A percentile compares a stretch with the other conserved stretches of the same genome.
Evolutionary conservation across 805 yeast genomes (phyloP).

Genomic region (Cephaloascus albidus): DNA sequence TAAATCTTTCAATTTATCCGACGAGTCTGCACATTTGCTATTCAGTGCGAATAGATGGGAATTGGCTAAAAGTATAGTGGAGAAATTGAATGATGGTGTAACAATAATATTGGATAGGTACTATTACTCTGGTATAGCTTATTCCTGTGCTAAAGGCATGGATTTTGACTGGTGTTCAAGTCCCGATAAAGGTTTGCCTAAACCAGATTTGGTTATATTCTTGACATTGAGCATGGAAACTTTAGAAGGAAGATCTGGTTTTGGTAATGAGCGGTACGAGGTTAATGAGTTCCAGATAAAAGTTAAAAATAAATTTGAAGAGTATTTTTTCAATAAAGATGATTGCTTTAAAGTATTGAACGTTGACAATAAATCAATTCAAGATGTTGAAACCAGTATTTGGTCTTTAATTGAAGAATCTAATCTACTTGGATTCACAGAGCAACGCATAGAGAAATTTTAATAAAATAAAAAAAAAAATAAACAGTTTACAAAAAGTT

Average conservation of each 20-base stretch:
- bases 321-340: slow-evolving; percentile 24
- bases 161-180: slow-evolving; percentile 67
- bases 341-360: slow-evolving; percentile 31
- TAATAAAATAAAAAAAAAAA: too few relatives aligned
- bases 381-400: slow-evolving; percentile 40
- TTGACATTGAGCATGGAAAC: slow-evolving; percentile 46
- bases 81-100: slow-evolving; percentile 38
- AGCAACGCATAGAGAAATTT: slow-evolving; percentile 4
- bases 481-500: too few relatives aligned
- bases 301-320: slow-evolving; percentile 54
- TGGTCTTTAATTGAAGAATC: slow-evolving; percentile 21
- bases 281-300: slow-evolving; percentile 58
- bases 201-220: slow-evolving; percentile 79
- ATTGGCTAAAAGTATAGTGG: slow-evolving; percentile 34
- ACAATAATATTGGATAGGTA: slow-evolving; percentile 76
- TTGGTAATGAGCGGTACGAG: slow-evolving; percentile 94
- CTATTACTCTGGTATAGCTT: slow-evolving; percentile 88
- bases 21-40: slow-evolving; percentile 76
- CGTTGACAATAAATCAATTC: slow-evolving; percentile 52
- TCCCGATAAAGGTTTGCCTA: slow-evolving; percentile 80
- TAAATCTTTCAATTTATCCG: slow-evolving; percentile 41
- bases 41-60: slow-evolving; percentile 98
- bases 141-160: slow-evolving; percentile 77
- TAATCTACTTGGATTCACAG: slow-evolving; percentile 5
- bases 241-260: slow-evolving; percentile 53